Conservation (phyloP, 805 yeast genomes). For the Starmera pachycereana region DNA sequence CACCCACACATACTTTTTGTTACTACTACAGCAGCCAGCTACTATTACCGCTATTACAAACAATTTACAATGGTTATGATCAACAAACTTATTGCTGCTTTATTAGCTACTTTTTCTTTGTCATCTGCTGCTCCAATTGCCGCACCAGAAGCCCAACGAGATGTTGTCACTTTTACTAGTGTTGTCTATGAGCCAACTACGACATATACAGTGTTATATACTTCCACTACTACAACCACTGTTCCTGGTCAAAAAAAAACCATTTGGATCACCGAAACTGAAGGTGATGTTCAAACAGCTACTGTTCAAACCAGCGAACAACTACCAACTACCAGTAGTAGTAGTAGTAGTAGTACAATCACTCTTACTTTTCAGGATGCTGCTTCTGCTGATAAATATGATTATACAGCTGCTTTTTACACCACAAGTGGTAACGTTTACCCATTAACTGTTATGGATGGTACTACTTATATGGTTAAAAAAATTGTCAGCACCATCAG, state of each 20-base stretch:
- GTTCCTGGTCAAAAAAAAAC: conserved; percentile 15
- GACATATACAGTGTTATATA: conserved; percentile 12
- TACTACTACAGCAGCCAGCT: neutral
- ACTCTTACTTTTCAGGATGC: conserved; percentile 3
- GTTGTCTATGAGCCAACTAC: conserved; percentile 2
- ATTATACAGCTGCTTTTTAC: neutral
- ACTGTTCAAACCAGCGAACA: neutral
- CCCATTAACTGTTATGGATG: neutral
- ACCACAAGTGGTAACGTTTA: too few relatives aligned
- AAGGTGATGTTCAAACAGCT: conserved; percentile 5
- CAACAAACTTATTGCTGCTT: conserved; percentile 12
- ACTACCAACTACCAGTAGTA: neutral
- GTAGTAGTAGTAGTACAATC: conserved; percentile 1
- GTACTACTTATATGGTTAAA: neutral
- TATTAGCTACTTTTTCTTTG: conserved; percentile 12
- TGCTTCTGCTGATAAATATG: neutral
- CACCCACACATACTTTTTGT: conserved; percentile 8
- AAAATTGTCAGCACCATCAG: conserved; percentile 15
- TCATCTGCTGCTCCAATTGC: conserved; percentile 12
- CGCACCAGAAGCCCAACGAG: conserved; percentile 13
- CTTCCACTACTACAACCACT: conserved; percentile 13
- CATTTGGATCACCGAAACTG: conserved; percentile 17
- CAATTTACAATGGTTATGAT: conserved; percentile 13
- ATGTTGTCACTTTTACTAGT: conserved; percentile 9
- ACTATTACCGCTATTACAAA: neutral